These are phyloP conservation scores for Agrocybe chaxingu DNA, from an alignment of 768 basidiomycete genomes.

Conservation along the genomic window DNA sequence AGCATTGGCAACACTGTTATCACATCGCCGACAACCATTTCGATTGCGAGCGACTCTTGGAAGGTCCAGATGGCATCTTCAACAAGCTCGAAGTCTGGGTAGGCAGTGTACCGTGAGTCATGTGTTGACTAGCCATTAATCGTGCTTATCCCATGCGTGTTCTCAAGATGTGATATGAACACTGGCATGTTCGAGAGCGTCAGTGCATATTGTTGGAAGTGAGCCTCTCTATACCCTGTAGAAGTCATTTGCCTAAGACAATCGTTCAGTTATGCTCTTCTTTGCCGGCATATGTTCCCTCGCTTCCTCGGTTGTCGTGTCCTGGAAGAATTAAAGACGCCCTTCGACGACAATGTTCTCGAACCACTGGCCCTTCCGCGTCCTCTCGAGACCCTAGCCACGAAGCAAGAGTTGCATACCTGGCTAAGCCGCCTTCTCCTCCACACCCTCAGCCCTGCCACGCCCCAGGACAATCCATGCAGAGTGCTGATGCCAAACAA, in stretches of 20 bases:
- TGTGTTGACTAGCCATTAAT: constrained; percentile 2
- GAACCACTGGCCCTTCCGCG: background rate
- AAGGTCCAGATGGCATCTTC: constrained; percentile 15
- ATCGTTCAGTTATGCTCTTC: constrained; percentile 11
- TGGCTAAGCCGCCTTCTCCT: constrained; percentile 10
- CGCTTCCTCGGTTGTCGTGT: constrained; percentile 9
- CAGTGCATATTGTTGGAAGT: constrained; percentile 10
- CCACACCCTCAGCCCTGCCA: background rate
- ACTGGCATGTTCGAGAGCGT: background rate
- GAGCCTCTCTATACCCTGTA: background rate
- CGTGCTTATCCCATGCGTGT: constrained; percentile 3
- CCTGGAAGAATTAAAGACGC: background rate
- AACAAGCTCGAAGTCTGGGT: background rate
- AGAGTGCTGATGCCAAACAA: constrained; percentile 13
- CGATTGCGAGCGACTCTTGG: background rate
- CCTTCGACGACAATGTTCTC: constrained; percentile 1
- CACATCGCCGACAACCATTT: too few species aligned
- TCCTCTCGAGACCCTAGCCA: background rate
- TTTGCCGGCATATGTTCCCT: constrained; percentile 6
- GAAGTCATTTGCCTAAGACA: background rate
- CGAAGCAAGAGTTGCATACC: constrained; percentile 7
- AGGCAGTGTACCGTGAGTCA: constrained; percentile 10
- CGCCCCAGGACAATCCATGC: background rate
- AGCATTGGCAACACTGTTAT: too few species aligned
- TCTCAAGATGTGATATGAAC: constrained; percentile 17